Evolutionary conservation across 495 filamentous ascomycete species (phyloP).

Genomic region (Parathielavia appendiculata): DNA sequence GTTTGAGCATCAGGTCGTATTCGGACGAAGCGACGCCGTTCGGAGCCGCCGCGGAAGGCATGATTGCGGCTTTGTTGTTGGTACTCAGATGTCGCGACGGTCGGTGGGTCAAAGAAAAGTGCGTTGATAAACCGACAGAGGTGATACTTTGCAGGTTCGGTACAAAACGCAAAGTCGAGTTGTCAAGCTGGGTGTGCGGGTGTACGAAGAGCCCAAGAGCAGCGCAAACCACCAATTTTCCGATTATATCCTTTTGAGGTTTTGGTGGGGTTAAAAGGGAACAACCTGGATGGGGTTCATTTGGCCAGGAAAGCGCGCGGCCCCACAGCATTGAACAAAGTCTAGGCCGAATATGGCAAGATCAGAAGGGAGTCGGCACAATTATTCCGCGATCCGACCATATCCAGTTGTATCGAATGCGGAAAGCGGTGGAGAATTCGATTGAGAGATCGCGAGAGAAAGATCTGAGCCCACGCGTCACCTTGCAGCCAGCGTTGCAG

Average conservation of each 20-base stretch:
- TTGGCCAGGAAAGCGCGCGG: too few relatives aligned
- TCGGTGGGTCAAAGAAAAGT: not conserved
- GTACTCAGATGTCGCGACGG: not conserved
- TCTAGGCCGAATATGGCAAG: not conserved
- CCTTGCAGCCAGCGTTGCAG: not conserved
- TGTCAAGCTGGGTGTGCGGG: not conserved
- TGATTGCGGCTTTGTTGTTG: constrained; percentile 12
- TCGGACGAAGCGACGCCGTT: constrained; percentile 52
- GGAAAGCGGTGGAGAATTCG: constrained; percentile 7
- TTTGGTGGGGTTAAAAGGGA: constrained; percentile 36
- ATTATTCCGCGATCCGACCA: constrained; percentile 24
- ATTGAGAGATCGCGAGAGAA: not conserved
- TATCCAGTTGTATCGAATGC: constrained; percentile 15
- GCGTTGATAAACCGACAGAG: not conserved
- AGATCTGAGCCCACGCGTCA: not conserved
- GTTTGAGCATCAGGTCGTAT: constrained; percentile 79
- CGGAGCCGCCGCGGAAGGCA: constrained; percentile 38
- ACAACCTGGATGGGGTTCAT: too few relatives aligned
- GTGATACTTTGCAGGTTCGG: constrained; percentile 1
- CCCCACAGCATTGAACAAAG: not conserved
- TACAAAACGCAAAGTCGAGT: constrained; percentile 1
- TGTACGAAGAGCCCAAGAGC: not conserved
- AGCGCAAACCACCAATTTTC: constrained; percentile 29
- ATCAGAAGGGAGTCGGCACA: constrained; percentile 8
- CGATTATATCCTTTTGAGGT: constrained; percentile 20